These are phyloP conservation scores for Yarrowia alimentaria DNA, from an alignment of 805 yeast species.

Conservation along the genomic window DNA sequence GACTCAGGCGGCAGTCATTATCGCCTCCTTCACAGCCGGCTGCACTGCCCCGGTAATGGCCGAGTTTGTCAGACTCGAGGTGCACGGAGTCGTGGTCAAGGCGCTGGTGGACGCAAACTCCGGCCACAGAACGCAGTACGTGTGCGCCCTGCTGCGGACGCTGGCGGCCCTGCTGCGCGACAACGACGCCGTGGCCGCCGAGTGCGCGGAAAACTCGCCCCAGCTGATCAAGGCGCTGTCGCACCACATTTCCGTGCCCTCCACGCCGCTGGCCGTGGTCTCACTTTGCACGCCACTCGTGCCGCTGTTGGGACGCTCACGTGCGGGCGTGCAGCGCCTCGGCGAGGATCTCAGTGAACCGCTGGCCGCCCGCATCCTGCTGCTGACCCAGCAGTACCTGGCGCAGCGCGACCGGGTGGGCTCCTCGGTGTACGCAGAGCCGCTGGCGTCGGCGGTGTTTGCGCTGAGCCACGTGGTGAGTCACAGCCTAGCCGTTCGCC, in stretches of 20 bases:
- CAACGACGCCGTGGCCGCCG: conserved; percentile 29
- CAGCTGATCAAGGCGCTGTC: conserved; percentile 20
- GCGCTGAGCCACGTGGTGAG: conserved; percentile 34
- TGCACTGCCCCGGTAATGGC: conserved; percentile 26
- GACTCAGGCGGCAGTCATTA: conserved; percentile 35
- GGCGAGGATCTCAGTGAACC: conserved; percentile 30
- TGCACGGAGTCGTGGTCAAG: conserved; percentile 9
- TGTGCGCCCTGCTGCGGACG: conserved; percentile 24
- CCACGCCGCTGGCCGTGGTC: conserved; percentile 29
- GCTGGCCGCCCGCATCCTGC: conserved; percentile 29
- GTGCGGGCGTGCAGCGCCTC: conserved; percentile 5
- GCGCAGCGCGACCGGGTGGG: conserved; percentile 16
- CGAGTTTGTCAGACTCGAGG: conserved; percentile 2
- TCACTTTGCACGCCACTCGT: conserved; percentile 28
- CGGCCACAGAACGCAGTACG: conserved; percentile 30
- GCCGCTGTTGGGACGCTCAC: conserved; percentile 20
- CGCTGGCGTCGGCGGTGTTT: conserved; percentile 32
- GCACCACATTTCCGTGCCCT: conserved; percentile 25
- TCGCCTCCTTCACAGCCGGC: conserved; percentile 40
- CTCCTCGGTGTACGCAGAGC: conserved; percentile 5
- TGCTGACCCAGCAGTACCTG: conserved; percentile 30
- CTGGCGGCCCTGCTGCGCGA: conserved; percentile 17
- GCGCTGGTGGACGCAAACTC: conserved; percentile 30
- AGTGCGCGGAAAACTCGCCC: conserved; percentile 14
- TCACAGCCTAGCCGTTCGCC: conserved; percentile 25